Percentiles rank a stretch among this genome's conserved stretches.
phyloP scores from a whole-genome alignment of 2,329 filamentous ascomycete species.

The Trichoderma semiorbis region DNA sequence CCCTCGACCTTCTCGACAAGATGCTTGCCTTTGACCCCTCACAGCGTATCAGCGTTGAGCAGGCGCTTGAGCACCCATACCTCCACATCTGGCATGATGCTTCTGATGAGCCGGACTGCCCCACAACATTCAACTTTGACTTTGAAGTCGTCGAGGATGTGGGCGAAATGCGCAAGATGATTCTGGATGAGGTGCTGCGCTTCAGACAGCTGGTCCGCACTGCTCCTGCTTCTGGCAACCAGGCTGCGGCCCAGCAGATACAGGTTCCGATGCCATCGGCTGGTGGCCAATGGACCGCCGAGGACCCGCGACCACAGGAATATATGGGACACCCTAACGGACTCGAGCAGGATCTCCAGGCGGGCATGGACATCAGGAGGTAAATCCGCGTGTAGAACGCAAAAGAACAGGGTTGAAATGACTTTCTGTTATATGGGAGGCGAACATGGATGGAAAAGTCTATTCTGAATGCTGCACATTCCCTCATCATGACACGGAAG shows the following conservation, averaged over 20 bases:
- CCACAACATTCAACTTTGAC: slow-evolving; percentile 93
- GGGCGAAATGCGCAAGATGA: slow-evolving; percentile 93
- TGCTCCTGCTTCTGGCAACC: slow-evolving; percentile 39
- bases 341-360: slow-evolving; percentile 58
- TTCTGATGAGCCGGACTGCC: slow-evolving; percentile 90
- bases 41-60: slow-evolving; percentile 87
- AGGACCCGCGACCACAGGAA: slow-evolving; percentile 60
- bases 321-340: slow-evolving; percentile 47
- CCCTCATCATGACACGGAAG: not conserved
- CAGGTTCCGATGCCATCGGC: slow-evolving; percentile 53
- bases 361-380: slow-evolving; percentile 37
- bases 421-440: not conserved
- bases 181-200: slow-evolving; percentile 84
- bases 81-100: slow-evolving; percentile 98
- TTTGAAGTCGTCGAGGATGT: slow-evolving; percentile 98
- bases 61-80: slow-evolving; percentile 94
- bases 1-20: slow-evolving; percentile 88
- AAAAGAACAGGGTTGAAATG: not conserved
- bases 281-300: slow-evolving; percentile 54
- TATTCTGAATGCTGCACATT: not conserved
- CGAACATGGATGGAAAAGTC: not conserved
- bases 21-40: slow-evolving; percentile 98
- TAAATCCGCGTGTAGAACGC: slow-evolving; percentile 14
- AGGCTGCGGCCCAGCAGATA: slow-evolving; percentile 35
- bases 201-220: slow-evolving; percentile 68